phyloP scores from a whole-genome alignment of 495 filamentous ascomycete genomes.

The Xylaria scruposa region DNA sequence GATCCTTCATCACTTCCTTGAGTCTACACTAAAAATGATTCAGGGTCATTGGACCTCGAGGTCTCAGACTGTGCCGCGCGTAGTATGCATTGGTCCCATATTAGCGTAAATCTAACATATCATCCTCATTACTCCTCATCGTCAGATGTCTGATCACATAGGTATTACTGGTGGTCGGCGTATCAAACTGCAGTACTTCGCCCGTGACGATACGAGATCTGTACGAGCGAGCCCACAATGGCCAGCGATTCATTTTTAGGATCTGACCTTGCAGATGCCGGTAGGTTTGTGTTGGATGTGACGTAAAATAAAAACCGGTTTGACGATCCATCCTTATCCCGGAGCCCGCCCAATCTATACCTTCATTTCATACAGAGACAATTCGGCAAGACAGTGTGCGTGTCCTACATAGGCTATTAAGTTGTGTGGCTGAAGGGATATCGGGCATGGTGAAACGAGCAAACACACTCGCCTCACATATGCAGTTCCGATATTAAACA shows the following conservation, averaged over 20 bases:
- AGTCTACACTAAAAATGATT: slow-evolving; percentile 13
- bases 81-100: slow-evolving; percentile 8
- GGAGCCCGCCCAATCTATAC: slow-evolving; percentile 9
- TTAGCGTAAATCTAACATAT: slow-evolving; percentile 6
- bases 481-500: slow-evolving; percentile 6
- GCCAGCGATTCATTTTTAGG: slow-evolving; percentile 7
- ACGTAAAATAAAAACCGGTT: slow-evolving; percentile 21
- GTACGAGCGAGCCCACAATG: background rate
- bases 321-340: slow-evolving; percentile 14
- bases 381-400: slow-evolving; percentile 17
- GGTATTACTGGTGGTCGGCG: background rate
- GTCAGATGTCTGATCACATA: slow-evolving; percentile 13
- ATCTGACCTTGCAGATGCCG: slow-evolving; percentile 13
- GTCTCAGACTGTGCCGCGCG: slow-evolving; percentile 18
- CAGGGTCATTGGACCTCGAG: slow-evolving; percentile 9
- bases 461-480: slow-evolving; percentile 1
- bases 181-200: background rate
- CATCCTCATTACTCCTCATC: slow-evolving; percentile 10
- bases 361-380: slow-evolving; percentile 11
- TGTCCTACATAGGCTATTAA: slow-evolving; percentile 12
- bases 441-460: slow-evolving; percentile 16
- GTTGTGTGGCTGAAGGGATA: background rate
- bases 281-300: slow-evolving; percentile 12
- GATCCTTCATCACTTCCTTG: slow-evolving; percentile 17
- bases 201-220: background rate